A percentile compares a stretch with the other conserved stretches of the same genome.
Evolutionary conservation across 306 rosid species (phyloP).

Genomic region (Rubus idaeus): DNA sequence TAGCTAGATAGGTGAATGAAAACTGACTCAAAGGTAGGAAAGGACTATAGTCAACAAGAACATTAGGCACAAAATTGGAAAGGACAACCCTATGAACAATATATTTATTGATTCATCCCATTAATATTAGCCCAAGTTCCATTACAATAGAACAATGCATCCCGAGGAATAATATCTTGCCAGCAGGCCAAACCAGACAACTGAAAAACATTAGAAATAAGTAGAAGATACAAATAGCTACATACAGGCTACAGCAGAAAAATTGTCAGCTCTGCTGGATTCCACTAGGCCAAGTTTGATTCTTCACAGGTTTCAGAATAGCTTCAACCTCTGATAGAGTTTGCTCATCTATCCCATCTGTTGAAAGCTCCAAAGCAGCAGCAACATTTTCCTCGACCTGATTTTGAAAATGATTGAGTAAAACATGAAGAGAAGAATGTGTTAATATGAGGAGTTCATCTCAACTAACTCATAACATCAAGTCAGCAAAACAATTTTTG

Average conservation of each 20-base stretch:
- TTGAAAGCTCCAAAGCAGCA: conserved; percentile 71
- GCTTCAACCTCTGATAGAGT: conserved; percentile 69
- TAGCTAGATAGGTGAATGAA: background rate
- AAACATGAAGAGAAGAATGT: background rate
- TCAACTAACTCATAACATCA: background rate
- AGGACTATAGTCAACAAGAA: background rate
- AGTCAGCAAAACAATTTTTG: background rate
- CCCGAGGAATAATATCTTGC: background rate
- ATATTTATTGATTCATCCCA: background rate
- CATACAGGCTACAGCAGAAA: conserved; percentile 14
- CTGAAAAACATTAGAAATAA: background rate
- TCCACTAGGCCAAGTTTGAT: conserved; percentile 94
- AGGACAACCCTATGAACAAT: background rate
- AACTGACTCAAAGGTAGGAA: background rate
- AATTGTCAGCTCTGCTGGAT: conserved; percentile 56
- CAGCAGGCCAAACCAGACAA: background rate
- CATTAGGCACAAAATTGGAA: background rate
- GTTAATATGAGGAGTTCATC: background rate
- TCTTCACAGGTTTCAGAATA: conserved; percentile 73
- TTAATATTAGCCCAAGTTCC: background rate
- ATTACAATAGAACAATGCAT: background rate
- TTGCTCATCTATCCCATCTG: conserved; percentile 61
- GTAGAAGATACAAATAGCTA: conserved; percentile 12
- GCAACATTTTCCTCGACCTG: conserved; percentile 89
- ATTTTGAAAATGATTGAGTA: background rate